phyloP scores from a whole-genome alignment of 352 stramenopile species.

The Pilasporangium apinafurcum region DNA sequence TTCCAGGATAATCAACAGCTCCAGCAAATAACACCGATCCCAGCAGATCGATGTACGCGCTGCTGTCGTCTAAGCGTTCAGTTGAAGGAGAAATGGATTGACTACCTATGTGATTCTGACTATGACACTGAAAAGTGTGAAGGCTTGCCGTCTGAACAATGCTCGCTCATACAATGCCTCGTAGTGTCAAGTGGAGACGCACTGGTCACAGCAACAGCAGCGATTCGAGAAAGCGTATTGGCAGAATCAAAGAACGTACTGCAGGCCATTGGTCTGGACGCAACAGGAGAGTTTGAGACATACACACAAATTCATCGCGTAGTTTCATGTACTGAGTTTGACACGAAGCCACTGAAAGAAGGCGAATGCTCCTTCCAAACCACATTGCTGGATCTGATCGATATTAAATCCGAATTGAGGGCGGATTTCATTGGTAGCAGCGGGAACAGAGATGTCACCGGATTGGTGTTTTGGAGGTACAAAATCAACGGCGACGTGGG shows the following conservation, averaged over 20 bases:
- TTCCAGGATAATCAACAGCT: slow-evolving; percentile 1
- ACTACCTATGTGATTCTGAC: slow-evolving; percentile 13
- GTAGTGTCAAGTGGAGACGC: slow-evolving; percentile 1
- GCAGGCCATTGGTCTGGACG: neutral
- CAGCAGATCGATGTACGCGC: slow-evolving; percentile 4
- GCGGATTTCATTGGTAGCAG: neutral
- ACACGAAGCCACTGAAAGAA: too few relatives aligned
- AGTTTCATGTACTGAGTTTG: slow-evolving; percentile 7
- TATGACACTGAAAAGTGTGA: slow-evolving; percentile 15
- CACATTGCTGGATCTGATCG: slow-evolving; percentile 1
- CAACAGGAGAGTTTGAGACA: slow-evolving; percentile 2
- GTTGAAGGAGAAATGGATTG: slow-evolving; percentile 13
- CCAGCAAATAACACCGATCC: slow-evolving; percentile 1
- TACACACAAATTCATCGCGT: slow-evolving; percentile 9
- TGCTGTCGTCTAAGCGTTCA: slow-evolving; percentile 12
- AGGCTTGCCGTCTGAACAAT: slow-evolving; percentile 2
- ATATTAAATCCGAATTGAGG: slow-evolving; percentile 2
- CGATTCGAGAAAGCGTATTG: slow-evolving; percentile 1
- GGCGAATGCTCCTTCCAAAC: slow-evolving; percentile 1
- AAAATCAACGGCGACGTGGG: slow-evolving; percentile 3
- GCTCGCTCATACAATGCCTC: slow-evolving; percentile 6
- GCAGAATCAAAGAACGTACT: slow-evolving; percentile 3
- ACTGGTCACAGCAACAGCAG: neutral
- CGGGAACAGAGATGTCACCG: slow-evolving; percentile 3
- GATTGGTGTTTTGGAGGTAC: slow-evolving; percentile 14